These are phyloP conservation scores for Pyrus hybrid DNA, from an alignment of 331 rosid species.

Conservation along the genomic window DNA sequence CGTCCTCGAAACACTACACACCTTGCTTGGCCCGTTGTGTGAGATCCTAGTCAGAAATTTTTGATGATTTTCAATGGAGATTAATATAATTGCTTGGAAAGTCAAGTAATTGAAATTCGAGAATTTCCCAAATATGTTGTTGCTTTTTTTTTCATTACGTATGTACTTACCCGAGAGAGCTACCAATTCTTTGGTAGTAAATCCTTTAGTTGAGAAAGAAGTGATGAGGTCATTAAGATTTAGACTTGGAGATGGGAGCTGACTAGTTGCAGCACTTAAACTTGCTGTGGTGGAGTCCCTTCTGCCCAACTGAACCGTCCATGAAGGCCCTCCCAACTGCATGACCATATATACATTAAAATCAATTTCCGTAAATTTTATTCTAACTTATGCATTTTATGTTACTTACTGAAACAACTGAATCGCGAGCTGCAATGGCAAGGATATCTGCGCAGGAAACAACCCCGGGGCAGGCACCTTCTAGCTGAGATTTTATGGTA, in stretches of 20 bases:
- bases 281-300: slow-evolving; percentile 70
- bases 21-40: slow-evolving; percentile 75
- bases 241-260: slow-evolving; percentile 61
- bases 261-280: slow-evolving; percentile 48
- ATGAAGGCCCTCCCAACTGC: slow-evolving; percentile 63
- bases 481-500: slow-evolving; percentile 50
- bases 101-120: background rate
- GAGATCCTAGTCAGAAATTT: slow-evolving; percentile 42
- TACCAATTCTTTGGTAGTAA: slow-evolving; percentile 49
- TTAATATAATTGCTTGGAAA: background rate
- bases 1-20: slow-evolving; percentile 55
- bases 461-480: slow-evolving; percentile 55
- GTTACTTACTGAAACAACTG: slow-evolving; percentile 45
- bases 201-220: slow-evolving; percentile 57
- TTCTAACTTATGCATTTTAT: background rate
- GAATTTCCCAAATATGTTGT: background rate
- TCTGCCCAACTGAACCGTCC: slow-evolving; percentile 59
- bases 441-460: slow-evolving; percentile 88
- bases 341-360: background rate
- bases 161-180: slow-evolving; percentile 51
- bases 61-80: background rate
- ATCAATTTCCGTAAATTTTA: background rate
- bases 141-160: background rate
- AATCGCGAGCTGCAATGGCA: slow-evolving; percentile 70
- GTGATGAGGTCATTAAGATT: slow-evolving; percentile 45